Conservation (phyloP, 2,329 filamentous ascomycete species). For the Metarhizium robertsii region DNA sequence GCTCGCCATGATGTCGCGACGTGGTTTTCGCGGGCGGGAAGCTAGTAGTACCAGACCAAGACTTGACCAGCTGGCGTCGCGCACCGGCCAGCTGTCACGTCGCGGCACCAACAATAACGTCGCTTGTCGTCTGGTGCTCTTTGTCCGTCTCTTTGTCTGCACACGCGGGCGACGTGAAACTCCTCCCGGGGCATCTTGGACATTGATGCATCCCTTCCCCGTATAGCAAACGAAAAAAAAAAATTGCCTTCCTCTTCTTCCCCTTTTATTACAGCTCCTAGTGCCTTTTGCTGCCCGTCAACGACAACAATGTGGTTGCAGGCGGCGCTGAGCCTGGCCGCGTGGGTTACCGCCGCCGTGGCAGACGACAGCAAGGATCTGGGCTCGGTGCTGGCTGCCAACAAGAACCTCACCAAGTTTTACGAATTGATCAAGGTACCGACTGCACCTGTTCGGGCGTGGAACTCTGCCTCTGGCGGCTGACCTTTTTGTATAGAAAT, state of each 20-base stretch:
- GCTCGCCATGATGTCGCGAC: no score
- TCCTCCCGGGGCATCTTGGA: no score
- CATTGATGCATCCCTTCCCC: no score
- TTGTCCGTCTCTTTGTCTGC: not conserved
- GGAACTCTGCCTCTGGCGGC: not conserved
- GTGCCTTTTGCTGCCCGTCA: not conserved
- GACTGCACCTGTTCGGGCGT: not conserved
- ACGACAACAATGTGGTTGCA: slow-evolving; percentile 7
- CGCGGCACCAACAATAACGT: no score
- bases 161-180: no score
- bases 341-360: slow-evolving; percentile 11
- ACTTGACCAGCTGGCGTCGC: not conserved
- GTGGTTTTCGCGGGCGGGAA: no score
- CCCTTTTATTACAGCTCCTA: no score
- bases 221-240: no score
- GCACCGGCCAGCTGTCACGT: not conserved
- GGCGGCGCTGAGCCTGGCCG: slow-evolving; percentile 10
- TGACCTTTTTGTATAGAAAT: slow-evolving; percentile 25
- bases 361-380: slow-evolving; percentile 22
- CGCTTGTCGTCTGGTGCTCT: not conserved
- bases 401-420: slow-evolving; percentile 34
- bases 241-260: no score
- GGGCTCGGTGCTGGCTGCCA: slow-evolving; percentile 26
- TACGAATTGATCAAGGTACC: slow-evolving; percentile 32
- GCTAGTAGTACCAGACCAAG: no score